A percentile compares a stretch with the other conserved stretches of the same genome.
phyloP scores from a whole-genome alignment of 2,329 filamentous ascomycete species.

The Pestalotiopsis sp. region DNA sequence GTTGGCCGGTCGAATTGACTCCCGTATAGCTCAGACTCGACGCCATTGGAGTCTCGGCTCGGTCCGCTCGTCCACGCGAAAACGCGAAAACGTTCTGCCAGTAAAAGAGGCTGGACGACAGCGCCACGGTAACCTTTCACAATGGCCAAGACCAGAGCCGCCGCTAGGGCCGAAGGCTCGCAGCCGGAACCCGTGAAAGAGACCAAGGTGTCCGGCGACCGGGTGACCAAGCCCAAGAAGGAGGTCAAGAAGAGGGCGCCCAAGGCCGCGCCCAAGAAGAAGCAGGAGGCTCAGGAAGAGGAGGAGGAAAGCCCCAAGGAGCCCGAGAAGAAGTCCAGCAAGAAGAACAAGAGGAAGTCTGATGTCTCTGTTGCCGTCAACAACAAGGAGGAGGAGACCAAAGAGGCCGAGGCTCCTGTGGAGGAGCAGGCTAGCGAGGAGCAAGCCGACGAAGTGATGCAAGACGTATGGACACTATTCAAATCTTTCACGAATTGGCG shows the following conservation, averaged over 20 bases:
- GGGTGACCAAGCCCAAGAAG: constrained; percentile 7
- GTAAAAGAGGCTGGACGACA: background rate
- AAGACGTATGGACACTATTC: background rate
- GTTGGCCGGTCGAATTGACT: background rate
- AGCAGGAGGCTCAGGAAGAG: background rate
- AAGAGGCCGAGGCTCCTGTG: background rate
- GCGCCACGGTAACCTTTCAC: background rate
- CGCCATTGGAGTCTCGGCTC: background rate
- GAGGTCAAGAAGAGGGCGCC: constrained; percentile 13
- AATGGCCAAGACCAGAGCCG: constrained; percentile 29
- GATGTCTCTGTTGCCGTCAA: constrained; percentile 5
- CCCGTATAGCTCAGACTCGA: fast-evolving
- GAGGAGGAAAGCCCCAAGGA: background rate
- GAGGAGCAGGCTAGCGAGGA: background rate
- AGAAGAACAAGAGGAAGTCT: background rate
- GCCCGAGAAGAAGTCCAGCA: background rate
- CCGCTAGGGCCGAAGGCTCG: constrained; percentile 23
- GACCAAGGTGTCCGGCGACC: constrained; percentile 15
- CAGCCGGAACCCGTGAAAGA: constrained; percentile 25
- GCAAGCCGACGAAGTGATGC: background rate
- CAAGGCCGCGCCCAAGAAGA: constrained; percentile 11
- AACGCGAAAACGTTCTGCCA: background rate
- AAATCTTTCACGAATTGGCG: background rate
- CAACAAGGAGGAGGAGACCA: background rate
- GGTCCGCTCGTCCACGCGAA: background rate